These are phyloP conservation scores for Penicillium argentinense DNA, from an alignment of 495 filamentous ascomycete genomes.

Conservation along the genomic window DNA sequence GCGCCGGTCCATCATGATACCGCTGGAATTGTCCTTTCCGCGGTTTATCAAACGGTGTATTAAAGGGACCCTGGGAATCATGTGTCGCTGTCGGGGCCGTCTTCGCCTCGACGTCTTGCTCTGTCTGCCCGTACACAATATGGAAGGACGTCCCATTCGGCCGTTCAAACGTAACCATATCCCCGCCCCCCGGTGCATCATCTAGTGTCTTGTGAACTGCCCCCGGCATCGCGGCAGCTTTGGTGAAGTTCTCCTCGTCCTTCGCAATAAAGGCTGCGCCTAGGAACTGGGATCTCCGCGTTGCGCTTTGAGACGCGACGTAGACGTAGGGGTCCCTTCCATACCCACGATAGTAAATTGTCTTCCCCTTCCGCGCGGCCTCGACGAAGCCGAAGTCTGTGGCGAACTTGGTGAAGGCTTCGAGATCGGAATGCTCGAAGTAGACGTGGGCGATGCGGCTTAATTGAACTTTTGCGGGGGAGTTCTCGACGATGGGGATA, in stretches of 20 bases:
- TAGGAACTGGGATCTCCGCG: slow-evolving; percentile 42
- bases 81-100: slow-evolving; percentile 6
- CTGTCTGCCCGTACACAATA: slow-evolving; percentile 23
- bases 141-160: slow-evolving; percentile 27
- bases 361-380: slow-evolving; percentile 38
- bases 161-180: slow-evolving; percentile 19
- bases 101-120: slow-evolving; percentile 3
- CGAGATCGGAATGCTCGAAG: no score
- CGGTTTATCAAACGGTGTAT: slow-evolving; percentile 19
- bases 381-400: no score
- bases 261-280: slow-evolving; percentile 54
- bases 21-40: slow-evolving; percentile 22
- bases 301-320: slow-evolving; percentile 39
- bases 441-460: no score
- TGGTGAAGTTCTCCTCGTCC: slow-evolving; percentile 51
- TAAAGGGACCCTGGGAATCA: slow-evolving; percentile 10
- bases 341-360: slow-evolving; percentile 58
- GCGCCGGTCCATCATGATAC: slow-evolving; percentile 57
- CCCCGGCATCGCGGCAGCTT: slow-evolving; percentile 15
- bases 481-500: no score
- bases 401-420: no score
- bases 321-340: slow-evolving; percentile 55
- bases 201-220: slow-evolving; percentile 13
- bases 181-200: slow-evolving; percentile 26
- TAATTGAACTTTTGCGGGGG: no score